phyloP scores from a whole-genome alignment of 2,329 filamentous ascomycete genomes.

The Claviceps maximensis region DNA sequence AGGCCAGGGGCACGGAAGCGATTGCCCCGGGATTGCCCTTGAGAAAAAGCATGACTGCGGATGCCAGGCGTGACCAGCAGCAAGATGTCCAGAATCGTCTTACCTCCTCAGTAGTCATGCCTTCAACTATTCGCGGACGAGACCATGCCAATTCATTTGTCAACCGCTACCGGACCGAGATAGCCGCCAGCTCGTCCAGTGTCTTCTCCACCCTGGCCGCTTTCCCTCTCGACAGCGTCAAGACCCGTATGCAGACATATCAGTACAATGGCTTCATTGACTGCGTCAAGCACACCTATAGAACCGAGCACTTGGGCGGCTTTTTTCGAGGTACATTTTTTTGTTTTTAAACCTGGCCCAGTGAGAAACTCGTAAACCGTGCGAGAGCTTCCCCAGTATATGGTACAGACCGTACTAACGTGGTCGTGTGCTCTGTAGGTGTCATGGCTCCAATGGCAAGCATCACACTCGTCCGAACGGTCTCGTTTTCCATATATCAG shows the following conservation, averaged over 20 bases:
- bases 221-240: slow-evolving; percentile 82
- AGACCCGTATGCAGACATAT: slow-evolving; percentile 83
- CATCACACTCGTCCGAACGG: slow-evolving; percentile 63
- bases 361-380: background rate
- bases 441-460: slow-evolving; percentile 70
- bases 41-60: slow-evolving; percentile 22
- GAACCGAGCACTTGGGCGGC: slow-evolving; percentile 55
- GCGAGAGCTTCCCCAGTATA: background rate
- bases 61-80: slow-evolving; percentile 20
- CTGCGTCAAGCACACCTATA: slow-evolving; percentile 65
- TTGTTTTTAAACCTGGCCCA: too few species aligned
- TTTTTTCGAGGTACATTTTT: slow-evolving; percentile 61
- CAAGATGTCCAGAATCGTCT: slow-evolving; percentile 25
- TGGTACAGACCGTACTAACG: background rate
- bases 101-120: slow-evolving; percentile 17
- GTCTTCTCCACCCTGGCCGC: slow-evolving; percentile 65
- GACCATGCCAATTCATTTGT: slow-evolving; percentile 33
- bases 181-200: slow-evolving; percentile 65
- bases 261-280: slow-evolving; percentile 61
- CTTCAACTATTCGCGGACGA: slow-evolving; percentile 12
- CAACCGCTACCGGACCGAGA: slow-evolving; percentile 68
- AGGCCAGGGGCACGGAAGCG: background rate
- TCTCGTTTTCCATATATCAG: slow-evolving; percentile 72
- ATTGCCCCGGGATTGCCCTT: slow-evolving; percentile 3
- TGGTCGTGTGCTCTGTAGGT: slow-evolving; percentile 29